Evolutionary conservation across 1,284 basidiomycete species (phyloP).

Genomic region (Vanrija humicola): DNA sequence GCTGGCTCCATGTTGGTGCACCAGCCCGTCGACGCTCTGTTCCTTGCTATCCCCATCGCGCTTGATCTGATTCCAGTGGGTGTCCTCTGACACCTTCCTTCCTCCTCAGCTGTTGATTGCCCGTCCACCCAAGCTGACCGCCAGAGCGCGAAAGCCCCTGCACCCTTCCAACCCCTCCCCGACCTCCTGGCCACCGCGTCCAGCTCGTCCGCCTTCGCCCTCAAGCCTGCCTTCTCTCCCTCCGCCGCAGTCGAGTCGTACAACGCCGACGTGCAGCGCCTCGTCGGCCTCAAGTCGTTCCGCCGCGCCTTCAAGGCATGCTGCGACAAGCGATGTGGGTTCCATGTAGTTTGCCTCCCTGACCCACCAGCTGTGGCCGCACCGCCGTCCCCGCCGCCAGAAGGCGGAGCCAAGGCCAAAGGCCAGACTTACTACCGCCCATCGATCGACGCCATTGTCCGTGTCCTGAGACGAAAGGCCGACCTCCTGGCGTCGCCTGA

Average conservation of each 20-base stretch:
- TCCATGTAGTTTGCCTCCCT: neutral
- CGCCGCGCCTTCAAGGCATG: constrained; percentile 32
- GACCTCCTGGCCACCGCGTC: constrained; percentile 34
- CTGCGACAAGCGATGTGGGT: constrained; percentile 41
- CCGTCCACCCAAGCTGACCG: neutral
- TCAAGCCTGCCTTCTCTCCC: constrained; percentile 28
- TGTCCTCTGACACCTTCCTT: neutral
- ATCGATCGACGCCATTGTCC: constrained; percentile 19
- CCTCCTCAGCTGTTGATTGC: neutral
- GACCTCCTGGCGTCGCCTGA: constrained; percentile 25
- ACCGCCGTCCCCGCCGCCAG: constrained; percentile 27
- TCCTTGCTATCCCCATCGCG: constrained; percentile 39
- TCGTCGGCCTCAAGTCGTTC: constrained; percentile 27
- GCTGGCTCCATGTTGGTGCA: constrained; percentile 39
- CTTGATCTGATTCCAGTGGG: constrained; percentile 28
- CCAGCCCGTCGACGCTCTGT: constrained; percentile 39
- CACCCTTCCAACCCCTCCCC: constrained; percentile 37
- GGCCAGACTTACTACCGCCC: constrained; percentile 33
- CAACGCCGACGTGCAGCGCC: constrained; percentile 31
- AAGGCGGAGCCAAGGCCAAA: constrained; percentile 3
- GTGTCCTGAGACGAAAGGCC: constrained; percentile 29
- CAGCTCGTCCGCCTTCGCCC: constrained; percentile 16
- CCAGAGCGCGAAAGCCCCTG: constrained; percentile 4
- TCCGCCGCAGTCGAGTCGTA: constrained; percentile 2
- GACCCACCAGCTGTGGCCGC: constrained; percentile 19